Conservation (phyloP, 2,329 filamentous ascomycete species). For the Xylariomycetidae sp. region DNA sequence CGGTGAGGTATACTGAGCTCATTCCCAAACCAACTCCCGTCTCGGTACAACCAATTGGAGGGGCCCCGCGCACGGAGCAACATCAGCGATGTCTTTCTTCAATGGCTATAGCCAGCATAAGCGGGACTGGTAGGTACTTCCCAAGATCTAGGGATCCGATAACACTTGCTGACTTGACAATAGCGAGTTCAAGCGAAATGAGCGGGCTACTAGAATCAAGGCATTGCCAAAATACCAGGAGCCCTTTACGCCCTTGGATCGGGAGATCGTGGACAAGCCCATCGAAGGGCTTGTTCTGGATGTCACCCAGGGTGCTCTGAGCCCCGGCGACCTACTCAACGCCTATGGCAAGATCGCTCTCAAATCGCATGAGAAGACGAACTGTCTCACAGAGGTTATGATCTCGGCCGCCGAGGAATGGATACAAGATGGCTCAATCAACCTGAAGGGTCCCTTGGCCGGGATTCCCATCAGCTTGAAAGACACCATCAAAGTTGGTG, state of each 20-base stretch:
- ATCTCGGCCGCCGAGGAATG: constrained; percentile 72
- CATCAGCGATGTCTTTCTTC: constrained; percentile 38
- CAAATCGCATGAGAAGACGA: constrained; percentile 78
- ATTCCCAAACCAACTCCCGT: no score
- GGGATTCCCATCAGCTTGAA: constrained; percentile 86
- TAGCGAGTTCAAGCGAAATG: constrained; percentile 73
- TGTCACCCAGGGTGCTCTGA: constrained; percentile 63
- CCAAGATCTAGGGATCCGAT: background rate
- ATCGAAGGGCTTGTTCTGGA: constrained; percentile 73
- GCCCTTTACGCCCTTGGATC: constrained; percentile 59
- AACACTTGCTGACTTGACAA: constrained; percentile 19
- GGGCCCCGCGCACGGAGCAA: no score
- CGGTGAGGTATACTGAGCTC: no score
- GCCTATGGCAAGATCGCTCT: constrained; percentile 84
- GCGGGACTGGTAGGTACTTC: constrained; percentile 57
- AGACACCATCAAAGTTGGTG: constrained; percentile 71
- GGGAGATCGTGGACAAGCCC: constrained; percentile 61
- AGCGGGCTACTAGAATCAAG: constrained; percentile 64
- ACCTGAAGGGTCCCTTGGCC: constrained; percentile 75
- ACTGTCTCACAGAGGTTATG: constrained; percentile 84
- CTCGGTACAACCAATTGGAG: no score
- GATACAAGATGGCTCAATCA: constrained; percentile 51
- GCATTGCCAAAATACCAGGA: constrained; percentile 60
- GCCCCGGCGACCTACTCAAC: constrained; percentile 67
- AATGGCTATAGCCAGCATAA: constrained; percentile 62